These are phyloP conservation scores for Talaromyces rugulosus DNA, from an alignment of 2,329 filamentous ascomycete species.

Conservation along the genomic window DNA sequence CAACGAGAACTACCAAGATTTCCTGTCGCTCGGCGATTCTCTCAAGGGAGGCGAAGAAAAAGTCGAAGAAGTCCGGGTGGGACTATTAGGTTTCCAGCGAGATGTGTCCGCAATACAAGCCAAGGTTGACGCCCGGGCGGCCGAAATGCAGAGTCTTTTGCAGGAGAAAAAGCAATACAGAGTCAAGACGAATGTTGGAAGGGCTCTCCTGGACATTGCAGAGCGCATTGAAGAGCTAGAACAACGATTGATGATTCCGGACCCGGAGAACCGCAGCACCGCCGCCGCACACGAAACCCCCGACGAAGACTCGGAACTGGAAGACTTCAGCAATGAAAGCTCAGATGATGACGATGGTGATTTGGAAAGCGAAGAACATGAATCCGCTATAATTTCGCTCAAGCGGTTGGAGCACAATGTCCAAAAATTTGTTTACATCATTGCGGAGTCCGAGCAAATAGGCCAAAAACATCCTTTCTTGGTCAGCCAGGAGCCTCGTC, in stretches of 20 bases:
- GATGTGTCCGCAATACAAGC: constrained; percentile 72
- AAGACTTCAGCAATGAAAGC: constrained; percentile 31
- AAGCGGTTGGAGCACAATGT: constrained; percentile 53
- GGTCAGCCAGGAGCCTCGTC: constrained; percentile 50
- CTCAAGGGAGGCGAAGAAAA: constrained; percentile 84
- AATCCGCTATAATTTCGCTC: constrained; percentile 30
- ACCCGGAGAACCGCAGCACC: constrained; percentile 21
- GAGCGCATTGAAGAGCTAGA: constrained; percentile 56
- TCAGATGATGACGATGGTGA: constrained; percentile 13
- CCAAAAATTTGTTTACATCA: constrained; percentile 55
- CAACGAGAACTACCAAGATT: constrained; percentile 91
- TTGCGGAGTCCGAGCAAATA: constrained; percentile 47
- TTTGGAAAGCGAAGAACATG: constrained; percentile 32
- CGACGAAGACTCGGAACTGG: constrained; percentile 31
- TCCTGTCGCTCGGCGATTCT: constrained; percentile 75
- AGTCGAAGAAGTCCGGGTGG: constrained; percentile 84
- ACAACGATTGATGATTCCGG: constrained; percentile 64
- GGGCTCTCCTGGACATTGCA: constrained; percentile 43
- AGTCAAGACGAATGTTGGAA: constrained; percentile 59
- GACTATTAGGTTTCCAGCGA: constrained; percentile 76
- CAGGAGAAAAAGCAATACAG: constrained; percentile 64
- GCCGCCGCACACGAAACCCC: constrained; percentile 9
- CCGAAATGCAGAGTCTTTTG: constrained; percentile 60
- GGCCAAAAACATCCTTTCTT: constrained; percentile 62
- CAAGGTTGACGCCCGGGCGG: constrained; percentile 59